These are phyloP conservation scores for Athelia sp. DNA, from an alignment of 1,284 basidiomycete species.

Conservation along the genomic window DNA sequence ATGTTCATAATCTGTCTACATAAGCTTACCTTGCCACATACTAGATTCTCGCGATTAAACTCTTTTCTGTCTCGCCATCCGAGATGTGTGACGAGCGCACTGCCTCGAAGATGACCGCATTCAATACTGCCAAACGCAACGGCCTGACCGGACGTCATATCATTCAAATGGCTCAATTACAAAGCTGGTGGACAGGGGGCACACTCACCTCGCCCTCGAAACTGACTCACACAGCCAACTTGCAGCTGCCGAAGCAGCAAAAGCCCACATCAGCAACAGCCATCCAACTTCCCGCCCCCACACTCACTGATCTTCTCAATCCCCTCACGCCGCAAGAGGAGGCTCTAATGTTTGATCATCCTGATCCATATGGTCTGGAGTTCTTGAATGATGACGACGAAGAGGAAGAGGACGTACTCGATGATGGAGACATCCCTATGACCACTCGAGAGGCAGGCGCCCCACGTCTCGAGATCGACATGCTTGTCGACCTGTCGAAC, in stretches of 20 bases:
- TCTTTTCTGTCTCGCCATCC: not conserved
- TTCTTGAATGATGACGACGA: not conserved
- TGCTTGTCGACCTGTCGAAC: not conserved
- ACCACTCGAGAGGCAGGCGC: not conserved
- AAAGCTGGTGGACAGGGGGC: not conserved
- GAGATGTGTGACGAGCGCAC: constrained; percentile 1
- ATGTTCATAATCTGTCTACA: not conserved
- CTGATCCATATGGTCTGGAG: not conserved
- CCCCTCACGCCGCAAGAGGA: not conserved
- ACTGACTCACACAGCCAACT: not conserved
- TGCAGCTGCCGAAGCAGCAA: not conserved
- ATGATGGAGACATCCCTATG: not conserved
- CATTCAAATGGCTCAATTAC: not conserved
- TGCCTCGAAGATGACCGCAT: not conserved
- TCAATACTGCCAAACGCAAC: not conserved
- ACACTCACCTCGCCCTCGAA: too few species aligned
- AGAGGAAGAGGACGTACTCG: not conserved
- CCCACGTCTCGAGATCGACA: not conserved
- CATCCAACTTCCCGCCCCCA: not conserved
- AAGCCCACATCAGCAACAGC: not conserved
- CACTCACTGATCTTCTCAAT: not conserved
- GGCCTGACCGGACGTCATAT: not conserved
- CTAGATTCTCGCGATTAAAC: constrained; percentile 1
- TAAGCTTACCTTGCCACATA: not conserved
- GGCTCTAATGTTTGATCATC: not conserved